Conservation (phyloP, 108 stramenopile species). For the Pseudonitzschia pungens region DNA sequence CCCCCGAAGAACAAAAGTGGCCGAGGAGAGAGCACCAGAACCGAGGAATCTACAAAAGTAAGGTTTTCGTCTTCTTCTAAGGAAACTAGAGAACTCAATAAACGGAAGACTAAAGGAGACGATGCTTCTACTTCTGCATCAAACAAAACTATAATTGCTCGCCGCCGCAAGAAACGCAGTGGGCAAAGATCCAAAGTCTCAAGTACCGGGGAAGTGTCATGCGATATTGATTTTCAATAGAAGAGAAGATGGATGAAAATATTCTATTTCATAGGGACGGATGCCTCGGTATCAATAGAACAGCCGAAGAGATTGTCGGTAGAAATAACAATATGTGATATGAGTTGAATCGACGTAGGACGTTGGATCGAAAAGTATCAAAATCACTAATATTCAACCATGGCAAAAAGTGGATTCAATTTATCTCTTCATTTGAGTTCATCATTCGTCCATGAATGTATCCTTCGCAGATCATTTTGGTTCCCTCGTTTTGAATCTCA, state of each 20-base stretch:
- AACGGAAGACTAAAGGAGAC: background rate
- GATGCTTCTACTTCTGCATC: conserved; percentile 9
- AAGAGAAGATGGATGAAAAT: background rate
- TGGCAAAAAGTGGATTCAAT: no score
- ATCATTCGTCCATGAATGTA: no score
- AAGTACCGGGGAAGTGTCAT: conserved; percentile 9
- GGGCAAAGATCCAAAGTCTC: background rate
- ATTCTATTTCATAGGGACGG: no score
- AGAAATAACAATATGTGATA: no score
- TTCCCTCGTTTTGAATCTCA: no score
- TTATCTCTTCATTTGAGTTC: no score
- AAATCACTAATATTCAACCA: no score
- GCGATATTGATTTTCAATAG: background rate
- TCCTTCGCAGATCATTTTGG: no score
- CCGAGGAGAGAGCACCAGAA: background rate
- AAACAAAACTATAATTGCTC: background rate
- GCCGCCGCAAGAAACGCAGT: conserved; percentile 28
- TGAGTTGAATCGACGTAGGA: no score
- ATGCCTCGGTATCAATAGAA: no score
- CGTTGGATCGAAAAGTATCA: no score
- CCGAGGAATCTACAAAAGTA: background rate
- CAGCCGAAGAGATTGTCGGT: no score
- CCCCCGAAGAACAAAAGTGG: background rate
- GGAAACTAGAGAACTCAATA: conserved; percentile 2
- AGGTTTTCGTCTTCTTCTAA: background rate